These are phyloP conservation scores for Tricladium varicosporioides DNA, from an alignment of 2,329 filamentous ascomycete species.

Conservation along the genomic window DNA sequence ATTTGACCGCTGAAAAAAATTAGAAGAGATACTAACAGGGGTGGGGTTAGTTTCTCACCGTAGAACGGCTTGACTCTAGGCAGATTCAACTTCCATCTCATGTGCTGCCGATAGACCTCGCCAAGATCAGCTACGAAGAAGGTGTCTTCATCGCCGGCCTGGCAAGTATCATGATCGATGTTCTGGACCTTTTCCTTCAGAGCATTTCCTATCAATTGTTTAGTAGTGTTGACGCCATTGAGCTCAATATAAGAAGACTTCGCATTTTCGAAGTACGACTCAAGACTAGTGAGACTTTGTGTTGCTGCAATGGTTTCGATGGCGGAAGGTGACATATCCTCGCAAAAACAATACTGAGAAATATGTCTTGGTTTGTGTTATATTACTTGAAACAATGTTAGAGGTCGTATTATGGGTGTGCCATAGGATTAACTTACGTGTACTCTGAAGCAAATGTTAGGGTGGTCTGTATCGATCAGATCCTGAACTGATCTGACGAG, in stretches of 20 bases:
- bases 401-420: slow-evolving; percentile 6
- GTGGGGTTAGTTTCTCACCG: slow-evolving; percentile 63
- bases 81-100: slow-evolving; percentile 96
- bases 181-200: slow-evolving; percentile 80
- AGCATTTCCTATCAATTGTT: slow-evolving; percentile 82
- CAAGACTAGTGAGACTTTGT: slow-evolving; percentile 30
- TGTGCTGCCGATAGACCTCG: slow-evolving; percentile 97
- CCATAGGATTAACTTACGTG: slow-evolving; percentile 18
- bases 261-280: slow-evolving; percentile 30
- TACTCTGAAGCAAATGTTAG: slow-evolving; percentile 59
- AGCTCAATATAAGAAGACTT: slow-evolving; percentile 28
- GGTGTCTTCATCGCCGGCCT: slow-evolving; percentile 90
- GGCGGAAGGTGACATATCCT: slow-evolving; percentile 68
- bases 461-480: slow-evolving; percentile 94
- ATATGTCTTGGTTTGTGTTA: slow-evolving; percentile 1
- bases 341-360: slow-evolving; percentile 24
- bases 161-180: slow-evolving; percentile 85
- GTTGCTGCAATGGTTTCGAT: slow-evolving; percentile 49
- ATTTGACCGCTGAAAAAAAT: slow-evolving; percentile 77
- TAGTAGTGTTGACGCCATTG: slow-evolving; percentile 47
- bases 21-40: slow-evolving; percentile 11
- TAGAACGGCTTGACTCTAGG: slow-evolving; percentile 94
- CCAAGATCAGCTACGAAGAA: slow-evolving; percentile 98
- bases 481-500: slow-evolving; percentile 88
- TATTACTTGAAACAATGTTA: not conserved